phyloP scores from a whole-genome alignment of 2,329 filamentous ascomycete genomes.

The Paecilomyces sp. region DNA sequence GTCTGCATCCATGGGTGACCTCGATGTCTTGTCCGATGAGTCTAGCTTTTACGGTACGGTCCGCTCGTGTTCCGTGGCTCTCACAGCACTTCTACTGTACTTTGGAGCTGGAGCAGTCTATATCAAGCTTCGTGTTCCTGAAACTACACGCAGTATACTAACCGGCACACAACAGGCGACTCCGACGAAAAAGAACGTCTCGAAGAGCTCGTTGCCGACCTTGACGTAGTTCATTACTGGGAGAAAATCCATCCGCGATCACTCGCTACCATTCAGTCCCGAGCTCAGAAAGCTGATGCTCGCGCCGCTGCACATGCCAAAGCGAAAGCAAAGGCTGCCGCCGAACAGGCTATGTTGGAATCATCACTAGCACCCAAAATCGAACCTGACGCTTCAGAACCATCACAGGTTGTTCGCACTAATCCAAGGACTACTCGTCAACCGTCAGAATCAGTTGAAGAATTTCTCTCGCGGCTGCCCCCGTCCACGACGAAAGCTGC shows the following conservation, averaged over 20 bases:
- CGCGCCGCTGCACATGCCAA: background rate
- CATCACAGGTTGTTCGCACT: background rate
- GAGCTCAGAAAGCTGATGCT: constrained; percentile 8
- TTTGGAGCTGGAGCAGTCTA: background rate
- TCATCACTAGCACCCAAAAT: constrained; percentile 30
- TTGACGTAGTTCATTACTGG: constrained; percentile 49
- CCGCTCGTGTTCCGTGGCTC: background rate
- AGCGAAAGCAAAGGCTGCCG: constrained; percentile 3
- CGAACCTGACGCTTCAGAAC: background rate
- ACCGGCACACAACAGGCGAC: constrained; percentile 44
- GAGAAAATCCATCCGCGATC: constrained; percentile 19
- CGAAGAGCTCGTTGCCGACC: constrained; percentile 43
- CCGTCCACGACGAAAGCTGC: constrained; percentile 53
- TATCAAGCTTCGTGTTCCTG: background rate
- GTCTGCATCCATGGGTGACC: background rate
- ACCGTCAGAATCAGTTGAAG: constrained; percentile 58
- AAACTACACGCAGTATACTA: background rate
- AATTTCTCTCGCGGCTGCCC: constrained; percentile 62
- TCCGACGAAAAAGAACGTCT: constrained; percentile 43
- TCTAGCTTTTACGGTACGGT: constrained; percentile 39
- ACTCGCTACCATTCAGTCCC: constrained; percentile 26
- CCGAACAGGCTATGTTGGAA: constrained; percentile 6
- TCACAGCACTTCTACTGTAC: background rate
- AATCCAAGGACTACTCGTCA: background rate
- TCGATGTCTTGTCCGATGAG: constrained; percentile 31